Percentiles rank a stretch among this genome's conserved stretches.
Evolutionary conservation across 371 early-diverging fungal species (phyloP).

Genomic region (Syncephalastrum contaminatum): DNA sequence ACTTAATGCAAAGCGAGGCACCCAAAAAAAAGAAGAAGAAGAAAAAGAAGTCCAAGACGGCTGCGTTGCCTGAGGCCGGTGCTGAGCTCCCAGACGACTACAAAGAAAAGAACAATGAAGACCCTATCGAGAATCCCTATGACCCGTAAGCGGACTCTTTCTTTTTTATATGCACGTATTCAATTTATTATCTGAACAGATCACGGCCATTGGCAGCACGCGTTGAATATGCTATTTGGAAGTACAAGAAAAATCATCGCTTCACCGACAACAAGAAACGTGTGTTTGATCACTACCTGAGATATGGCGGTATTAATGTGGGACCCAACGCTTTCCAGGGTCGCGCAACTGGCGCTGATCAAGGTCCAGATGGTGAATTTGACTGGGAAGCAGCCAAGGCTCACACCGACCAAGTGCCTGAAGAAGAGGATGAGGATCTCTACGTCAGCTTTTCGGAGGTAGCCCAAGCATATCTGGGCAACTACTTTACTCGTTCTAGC

Average conservation of each 20-base stretch:
- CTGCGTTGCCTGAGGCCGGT: slow-evolving; percentile 57
- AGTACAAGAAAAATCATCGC: slow-evolving; percentile 56
- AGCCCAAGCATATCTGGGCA: slow-evolving; percentile 55
- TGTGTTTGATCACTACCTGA: slow-evolving; percentile 54
- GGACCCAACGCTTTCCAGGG: slow-evolving; percentile 60
- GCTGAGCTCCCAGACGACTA: slow-evolving; percentile 36
- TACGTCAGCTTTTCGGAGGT: slow-evolving; percentile 57
- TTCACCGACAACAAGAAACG: slow-evolving; percentile 35
- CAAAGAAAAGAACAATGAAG: slow-evolving; percentile 41
- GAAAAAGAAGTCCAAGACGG: slow-evolving; percentile 50
- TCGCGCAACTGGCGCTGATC: slow-evolving; percentile 34
- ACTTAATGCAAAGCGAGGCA: slow-evolving; percentile 27
- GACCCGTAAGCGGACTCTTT: slow-evolving; percentile 27
- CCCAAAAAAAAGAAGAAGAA: slow-evolving; percentile 60
- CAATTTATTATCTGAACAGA: slow-evolving; percentile 16
- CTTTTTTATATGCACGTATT: slow-evolving; percentile 1
- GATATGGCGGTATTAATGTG: slow-evolving; percentile 54
- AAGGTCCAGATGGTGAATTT: slow-evolving; percentile 41
- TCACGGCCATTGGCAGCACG: slow-evolving; percentile 45
- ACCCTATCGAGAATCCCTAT: slow-evolving; percentile 41
- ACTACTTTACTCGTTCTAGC: slow-evolving; percentile 42
- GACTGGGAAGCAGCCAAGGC: slow-evolving; percentile 52
- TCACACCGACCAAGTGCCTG: slow-evolving; percentile 45
- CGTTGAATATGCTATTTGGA: slow-evolving; percentile 57
- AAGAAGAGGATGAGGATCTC: slow-evolving; percentile 36